Conservation (phyloP, 345 rosid genomes). For the Pelargonium nanum region DNA sequence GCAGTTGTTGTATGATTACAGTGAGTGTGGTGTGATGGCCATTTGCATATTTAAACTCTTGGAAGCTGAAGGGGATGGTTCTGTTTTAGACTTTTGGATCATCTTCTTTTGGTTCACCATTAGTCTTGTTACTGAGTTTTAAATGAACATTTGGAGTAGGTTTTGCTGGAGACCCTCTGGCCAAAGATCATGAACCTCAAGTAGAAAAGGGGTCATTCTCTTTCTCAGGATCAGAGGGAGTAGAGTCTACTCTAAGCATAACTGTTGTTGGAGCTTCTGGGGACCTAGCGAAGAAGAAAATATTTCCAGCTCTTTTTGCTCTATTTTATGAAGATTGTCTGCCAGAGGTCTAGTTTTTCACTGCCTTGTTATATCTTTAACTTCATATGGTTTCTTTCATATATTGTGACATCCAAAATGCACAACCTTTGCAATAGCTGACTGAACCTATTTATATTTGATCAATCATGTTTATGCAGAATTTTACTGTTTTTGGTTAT, state of each 20-base stretch:
- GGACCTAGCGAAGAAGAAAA: conserved; percentile 89
- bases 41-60: too few relatives aligned
- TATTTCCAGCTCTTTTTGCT: conserved; percentile 86
- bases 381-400: neutral
- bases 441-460: conserved; percentile 2
- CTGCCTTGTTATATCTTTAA: conserved; percentile 1
- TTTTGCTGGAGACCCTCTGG: conserved; percentile 31
- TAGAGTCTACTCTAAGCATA: conserved; percentile 52
- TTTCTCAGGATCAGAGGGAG: conserved; percentile 18
- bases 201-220: conserved; percentile 16
- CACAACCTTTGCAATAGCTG: too few relatives aligned
- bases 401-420: too few relatives aligned
- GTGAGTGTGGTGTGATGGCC: too few relatives aligned
- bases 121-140: neutral
- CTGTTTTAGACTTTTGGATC: neutral
- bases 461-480: conserved; percentile 19
- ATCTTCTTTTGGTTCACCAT: neutral
- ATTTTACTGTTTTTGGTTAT: conserved; percentile 68
- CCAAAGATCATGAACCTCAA: conserved; percentile 18
- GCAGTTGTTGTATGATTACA: too few relatives aligned
- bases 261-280: conserved; percentile 95
- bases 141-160: conserved; percentile 19
- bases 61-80: neutral
- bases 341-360: conserved; percentile 36
- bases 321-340: conserved; percentile 77